Base-by-base conservation (phyloP, 768 basidiomycete genomes). In the Leccinum arenicola region DNA sequence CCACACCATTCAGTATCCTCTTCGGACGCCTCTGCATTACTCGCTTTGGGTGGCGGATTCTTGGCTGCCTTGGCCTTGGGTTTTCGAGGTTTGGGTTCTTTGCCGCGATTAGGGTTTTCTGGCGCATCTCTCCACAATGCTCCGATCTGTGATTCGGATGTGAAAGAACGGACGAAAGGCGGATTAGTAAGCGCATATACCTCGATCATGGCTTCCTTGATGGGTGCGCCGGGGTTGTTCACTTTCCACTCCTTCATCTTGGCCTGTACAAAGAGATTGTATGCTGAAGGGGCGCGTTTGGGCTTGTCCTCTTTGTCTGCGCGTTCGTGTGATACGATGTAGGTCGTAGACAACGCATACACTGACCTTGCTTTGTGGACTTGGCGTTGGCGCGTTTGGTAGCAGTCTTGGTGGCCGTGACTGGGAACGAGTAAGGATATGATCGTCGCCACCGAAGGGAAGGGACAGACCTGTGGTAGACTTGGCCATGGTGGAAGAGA, bases 71-170 rank as follows among this genome's bases (percentile, higher is more conserved):
- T 61, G 2, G 76, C 76, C 58, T 80, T 83, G 23, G 81, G 64
- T 49, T 80, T 82, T 50, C 72, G 77, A n/a, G 78, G 19, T 60
- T 80, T 83, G 33, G 76, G 67, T 17, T 78, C 79, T 58, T 82
- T 78, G 19, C 84, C 85, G 25, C 83, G 80, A 59, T 84, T 86
- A 1, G 86, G 85, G 66, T 87, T 87, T 66, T 85, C 84, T 1
- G 83, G 82, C 0, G 85, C 77, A 57, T 84, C 78, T 49, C 74
- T 78, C 86, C 86, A 87, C 56, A 82, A 56, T 1, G 68, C 73
- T 6, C 79, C 84, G 61, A 87, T 84, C 86, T 87, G 62, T 1
- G 17, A 40, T 35, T 35, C 2, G 19, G 23, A 27, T 6, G 43
- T 70, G 55, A 66, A 61, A 29, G 29, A 29, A 53, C 14, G n/a